A percentile compares a stretch with the other conserved stretches of the same genome.
These are phyloP conservation scores for Pyricularia pennisetigena DNA, from an alignment of 2,329 filamentous ascomycete genomes.

Conservation along the genomic window DNA sequence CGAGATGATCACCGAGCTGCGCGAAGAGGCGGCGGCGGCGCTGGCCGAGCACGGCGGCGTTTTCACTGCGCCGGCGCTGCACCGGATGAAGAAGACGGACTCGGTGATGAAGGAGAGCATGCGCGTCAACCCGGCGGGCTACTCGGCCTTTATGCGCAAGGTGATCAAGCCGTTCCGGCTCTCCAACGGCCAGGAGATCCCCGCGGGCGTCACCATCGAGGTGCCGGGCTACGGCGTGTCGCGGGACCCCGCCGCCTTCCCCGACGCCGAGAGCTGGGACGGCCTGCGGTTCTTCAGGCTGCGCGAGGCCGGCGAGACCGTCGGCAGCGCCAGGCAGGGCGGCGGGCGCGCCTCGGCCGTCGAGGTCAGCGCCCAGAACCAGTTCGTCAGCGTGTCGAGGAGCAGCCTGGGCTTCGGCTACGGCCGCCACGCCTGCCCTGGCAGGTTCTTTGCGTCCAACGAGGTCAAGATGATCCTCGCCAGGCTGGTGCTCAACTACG, in stretches of 20 bases:
- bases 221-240: conserved; percentile 25
- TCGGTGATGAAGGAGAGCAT: conserved; percentile 7
- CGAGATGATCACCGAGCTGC: conserved; percentile 37
- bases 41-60: conserved; percentile 21
- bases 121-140: conserved; percentile 1
- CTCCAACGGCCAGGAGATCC: conserved; percentile 41
- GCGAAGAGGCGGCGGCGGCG: conserved; percentile 36
- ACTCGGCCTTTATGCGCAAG: conserved; percentile 36
- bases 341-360: conserved; percentile 10
- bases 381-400: conserved; percentile 27
- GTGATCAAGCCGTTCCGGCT: conserved; percentile 39
- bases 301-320: conserved; percentile 13
- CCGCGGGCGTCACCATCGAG: conserved; percentile 31
- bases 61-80: conserved; percentile 17
- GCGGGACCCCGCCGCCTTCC: conserved; percentile 25
- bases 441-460: conserved; percentile 26
- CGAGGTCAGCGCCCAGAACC: conserved; percentile 22
- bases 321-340: background rate
- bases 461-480: conserved; percentile 26
- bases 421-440: conserved; percentile 28
- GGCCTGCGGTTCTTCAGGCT: conserved; percentile 27
- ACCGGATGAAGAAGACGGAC: conserved; percentile 8
- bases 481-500: conserved; percentile 17
- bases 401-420: conserved; percentile 26
- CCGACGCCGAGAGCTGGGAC: conserved; percentile 26